These are phyloP conservation scores for Pseudogymnoascus pannorum DNA, from an alignment of 2,329 filamentous ascomycete species.

Conservation along the genomic window DNA sequence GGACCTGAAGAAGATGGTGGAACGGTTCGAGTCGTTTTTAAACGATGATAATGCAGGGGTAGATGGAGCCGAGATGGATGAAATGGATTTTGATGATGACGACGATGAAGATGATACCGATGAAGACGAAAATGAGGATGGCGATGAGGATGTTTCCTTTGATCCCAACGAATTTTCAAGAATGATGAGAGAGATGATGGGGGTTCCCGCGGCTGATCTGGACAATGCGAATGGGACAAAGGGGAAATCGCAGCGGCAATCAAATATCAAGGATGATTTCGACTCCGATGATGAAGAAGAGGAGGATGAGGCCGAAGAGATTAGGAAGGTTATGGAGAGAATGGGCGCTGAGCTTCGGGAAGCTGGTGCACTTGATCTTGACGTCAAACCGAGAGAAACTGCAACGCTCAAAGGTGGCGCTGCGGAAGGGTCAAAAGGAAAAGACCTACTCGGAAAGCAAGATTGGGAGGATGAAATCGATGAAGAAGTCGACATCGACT, in stretches of 20 bases:
- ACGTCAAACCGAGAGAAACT: slow-evolving; percentile 31
- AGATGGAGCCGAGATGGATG: slow-evolving; percentile 67
- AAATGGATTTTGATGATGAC: slow-evolving; percentile 56
- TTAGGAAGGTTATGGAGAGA: slow-evolving; percentile 56
- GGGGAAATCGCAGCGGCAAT: neutral
- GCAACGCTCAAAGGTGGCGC: slow-evolving; percentile 25
- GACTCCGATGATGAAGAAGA: slow-evolving; percentile 32
- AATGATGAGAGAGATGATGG: slow-evolving; percentile 93
- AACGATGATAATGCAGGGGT: slow-evolving; percentile 75
- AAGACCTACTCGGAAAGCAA: slow-evolving; percentile 13
- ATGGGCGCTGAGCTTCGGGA: slow-evolving; percentile 68
- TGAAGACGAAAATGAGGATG: slow-evolving; percentile 52
- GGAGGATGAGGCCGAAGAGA: slow-evolving; percentile 51
- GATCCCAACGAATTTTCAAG: slow-evolving; percentile 69
- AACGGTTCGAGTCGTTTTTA: slow-evolving; percentile 85
- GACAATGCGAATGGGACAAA: neutral
- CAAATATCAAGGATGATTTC: slow-evolving; percentile 20
- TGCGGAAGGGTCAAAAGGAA: neutral
- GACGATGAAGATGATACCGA: slow-evolving; percentile 43
- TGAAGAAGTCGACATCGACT: slow-evolving; percentile 68
- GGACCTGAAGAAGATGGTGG: slow-evolving; percentile 83
- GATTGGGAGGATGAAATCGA: slow-evolving; percentile 42
- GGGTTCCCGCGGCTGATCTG: slow-evolving; percentile 38
- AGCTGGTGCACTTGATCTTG: slow-evolving; percentile 57
- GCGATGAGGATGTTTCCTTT: slow-evolving; percentile 69